A percentile compares a stretch with the other conserved stretches of the same genome.
Conservation (phyloP, 805 yeast genomes). For the Yamadazyma scolyti region DNA sequence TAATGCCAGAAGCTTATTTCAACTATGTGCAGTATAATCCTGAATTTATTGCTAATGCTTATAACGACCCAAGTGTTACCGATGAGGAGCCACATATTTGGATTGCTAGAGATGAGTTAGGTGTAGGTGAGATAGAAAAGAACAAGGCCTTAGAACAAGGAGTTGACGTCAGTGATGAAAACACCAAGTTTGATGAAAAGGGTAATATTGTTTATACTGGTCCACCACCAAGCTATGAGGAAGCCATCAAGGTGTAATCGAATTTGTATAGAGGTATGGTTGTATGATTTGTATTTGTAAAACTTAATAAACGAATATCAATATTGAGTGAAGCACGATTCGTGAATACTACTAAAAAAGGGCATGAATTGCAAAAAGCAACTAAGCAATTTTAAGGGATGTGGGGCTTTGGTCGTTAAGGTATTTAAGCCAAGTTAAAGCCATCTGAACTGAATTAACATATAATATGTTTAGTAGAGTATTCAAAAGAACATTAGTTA, state of each 20-base stretch:
- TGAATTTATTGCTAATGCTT: conserved; percentile 40
- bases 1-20: conserved; percentile 40
- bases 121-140: conserved; percentile 59
- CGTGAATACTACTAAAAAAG: no score
- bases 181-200: conserved; percentile 57
- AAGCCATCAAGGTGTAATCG: conserved; percentile 39
- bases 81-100: conserved; percentile 62
- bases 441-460: no score
- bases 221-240: conserved; percentile 69
- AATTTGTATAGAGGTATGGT: no score
- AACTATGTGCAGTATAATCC: conserved; percentile 39
- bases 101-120: conserved; percentile 67
- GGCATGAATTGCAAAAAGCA: no score
- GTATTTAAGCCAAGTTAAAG: no score
- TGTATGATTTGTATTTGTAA: no score
- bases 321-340: no score
- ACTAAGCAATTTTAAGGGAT: no score
- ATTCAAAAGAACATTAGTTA: no score
- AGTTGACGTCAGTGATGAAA: conserved; percentile 53
- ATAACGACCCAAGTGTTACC: conserved; percentile 55
- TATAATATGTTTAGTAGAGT: no score
- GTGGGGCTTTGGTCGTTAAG: no score
- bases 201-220: conserved; percentile 52
- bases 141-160: conserved; percentile 51
- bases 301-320: no score